phyloP scores from a whole-genome alignment of 495 filamentous ascomycete species.

The Corynascus novoguineensis region DNA sequence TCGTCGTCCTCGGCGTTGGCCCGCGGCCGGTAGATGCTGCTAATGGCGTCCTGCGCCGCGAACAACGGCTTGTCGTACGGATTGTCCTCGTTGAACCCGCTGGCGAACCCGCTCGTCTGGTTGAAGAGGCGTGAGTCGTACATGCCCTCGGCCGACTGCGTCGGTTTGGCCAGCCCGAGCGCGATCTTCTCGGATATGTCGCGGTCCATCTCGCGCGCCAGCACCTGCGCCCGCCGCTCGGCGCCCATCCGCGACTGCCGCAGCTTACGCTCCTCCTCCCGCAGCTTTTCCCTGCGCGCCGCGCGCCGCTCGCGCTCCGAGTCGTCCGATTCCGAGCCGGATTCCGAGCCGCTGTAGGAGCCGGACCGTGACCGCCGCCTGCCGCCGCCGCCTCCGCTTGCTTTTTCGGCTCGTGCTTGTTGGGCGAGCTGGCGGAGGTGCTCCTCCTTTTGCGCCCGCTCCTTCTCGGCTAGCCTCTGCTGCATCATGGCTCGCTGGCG shows the following conservation, averaged over 20 bases:
- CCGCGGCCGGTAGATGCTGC: constrained; percentile 84
- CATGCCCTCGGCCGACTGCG: constrained; percentile 83
- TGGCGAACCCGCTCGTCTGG: constrained; percentile 79
- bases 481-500: constrained; percentile 91
- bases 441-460: constrained; percentile 89
- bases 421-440: constrained; percentile 84
- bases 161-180: constrained; percentile 90
- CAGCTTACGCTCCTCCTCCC: constrained; percentile 81
- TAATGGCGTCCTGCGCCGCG: constrained; percentile 92
- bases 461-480: constrained; percentile 93
- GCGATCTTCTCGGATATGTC: constrained; percentile 98
- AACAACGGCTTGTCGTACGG: constrained; percentile 97
- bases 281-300: constrained; percentile 68
- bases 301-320: constrained; percentile 73
- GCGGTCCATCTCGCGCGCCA: constrained; percentile 92
- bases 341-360: constrained; percentile 51
- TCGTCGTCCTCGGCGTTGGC: constrained; percentile 66
- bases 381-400: constrained; percentile 47
- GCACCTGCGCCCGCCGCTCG: constrained; percentile 79
- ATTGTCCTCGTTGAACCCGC: constrained; percentile 96
- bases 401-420: constrained; percentile 79
- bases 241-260: constrained; percentile 94
- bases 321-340: constrained; percentile 56
- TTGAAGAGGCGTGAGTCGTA: constrained; percentile 96
- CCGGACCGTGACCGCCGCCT: constrained; percentile 43